Base-by-base conservation (phyloP, 768 basidiomycete species). In the Mycena vitilis region DNA sequence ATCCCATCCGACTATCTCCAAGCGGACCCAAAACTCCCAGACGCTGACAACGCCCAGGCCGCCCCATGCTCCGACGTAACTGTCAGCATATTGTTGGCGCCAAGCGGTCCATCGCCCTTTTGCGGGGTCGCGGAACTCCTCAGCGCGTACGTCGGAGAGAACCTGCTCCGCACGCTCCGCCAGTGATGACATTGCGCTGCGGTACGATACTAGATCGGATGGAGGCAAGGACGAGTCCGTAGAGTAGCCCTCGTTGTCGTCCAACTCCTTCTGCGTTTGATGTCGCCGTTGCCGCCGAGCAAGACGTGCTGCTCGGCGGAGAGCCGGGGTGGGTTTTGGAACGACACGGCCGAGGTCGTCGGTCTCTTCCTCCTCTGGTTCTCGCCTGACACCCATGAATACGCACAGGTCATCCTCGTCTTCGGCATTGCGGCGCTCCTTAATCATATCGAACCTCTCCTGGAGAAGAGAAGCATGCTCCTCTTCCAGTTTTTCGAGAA, bases 21-120 rank as follows among this genome's bases (percentile, higher is more conserved):
- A 81, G 63, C 95, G 84, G n/a, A 89, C 89, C 94, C 95, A 96
- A 77, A 96, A 97, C 78, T 96, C 95, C 95, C 95, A 97, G 55
- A 94, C 93, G 57, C 90, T 90, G 1, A 96, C 89, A 49, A 95
- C 85, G 0, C 91, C 95, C 61, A 96, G 81, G 5, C 95, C 94
- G 54, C 96, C 96, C 95, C 94, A 98, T 5, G 96, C 96, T 45
- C 92, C 90, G 3, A 85, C 81, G 79, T 97, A 98, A 66, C 87
- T 95, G 69, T 98, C 96, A 7, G 83, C 83, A 72, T 91, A 95
- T 69, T 83, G 85, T 68, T 87, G 83, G 60, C 95, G 83, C 96
- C 96, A 98, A 71, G 76, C 83, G 77, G 56, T 84, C 92, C 77
- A 87, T 49, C 77, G 78, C 0, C 95, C 95, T 63, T 87, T 84